phyloP scores from a whole-genome alignment of 148 eudicot genomes.

The Amaranthus hypochondriacus region DNA sequence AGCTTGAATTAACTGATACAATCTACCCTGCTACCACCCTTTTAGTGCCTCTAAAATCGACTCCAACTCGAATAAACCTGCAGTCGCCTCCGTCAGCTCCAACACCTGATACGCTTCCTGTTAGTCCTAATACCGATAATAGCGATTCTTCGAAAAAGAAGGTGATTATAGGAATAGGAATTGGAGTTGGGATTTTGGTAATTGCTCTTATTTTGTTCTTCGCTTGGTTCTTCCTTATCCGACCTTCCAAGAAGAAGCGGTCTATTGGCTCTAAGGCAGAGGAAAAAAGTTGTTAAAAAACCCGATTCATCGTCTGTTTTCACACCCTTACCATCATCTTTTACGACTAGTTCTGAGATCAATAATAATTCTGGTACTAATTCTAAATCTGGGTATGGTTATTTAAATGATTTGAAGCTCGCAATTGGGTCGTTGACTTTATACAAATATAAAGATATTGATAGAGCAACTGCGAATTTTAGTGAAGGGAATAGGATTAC shows the following conservation, averaged over 20 bases:
- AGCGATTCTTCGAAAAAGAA: conserved; percentile 43
- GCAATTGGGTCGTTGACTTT: conserved; percentile 56
- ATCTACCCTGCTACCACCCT: conserved; percentile 57
- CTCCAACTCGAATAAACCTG: conserved; percentile 31
- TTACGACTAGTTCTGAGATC: conserved; percentile 11
- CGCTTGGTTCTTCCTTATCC: conserved; percentile 32
- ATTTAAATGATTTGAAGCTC: conserved; percentile 39
- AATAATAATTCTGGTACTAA: no score
- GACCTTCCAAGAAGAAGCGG: conserved; percentile 14
- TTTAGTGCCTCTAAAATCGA: conserved; percentile 48
- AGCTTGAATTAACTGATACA: conserved; percentile 19
- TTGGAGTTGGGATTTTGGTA: conserved; percentile 42
- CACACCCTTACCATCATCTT: conserved; percentile 23
- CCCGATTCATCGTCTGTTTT: conserved; percentile 15
- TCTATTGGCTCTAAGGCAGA: not conserved
- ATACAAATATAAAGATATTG: conserved; percentile 51
- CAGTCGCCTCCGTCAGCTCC: conserved; percentile 29
- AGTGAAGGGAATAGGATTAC: conserved; percentile 43
- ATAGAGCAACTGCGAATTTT: conserved; percentile 51
- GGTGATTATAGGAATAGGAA: conserved; percentile 45
- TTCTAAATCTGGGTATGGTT: conserved; percentile 34
- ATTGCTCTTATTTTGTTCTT: conserved; percentile 20
- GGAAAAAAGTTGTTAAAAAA: conserved; percentile 11
- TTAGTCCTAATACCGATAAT: conserved; percentile 15
- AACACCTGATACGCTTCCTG: conserved; percentile 16